Percentiles rank a stretch among this genome's conserved stretches.
Evolutionary conservation across 2,329 filamentous ascomycete species (phyloP).

Genomic region (Xylaria sp.): DNA sequence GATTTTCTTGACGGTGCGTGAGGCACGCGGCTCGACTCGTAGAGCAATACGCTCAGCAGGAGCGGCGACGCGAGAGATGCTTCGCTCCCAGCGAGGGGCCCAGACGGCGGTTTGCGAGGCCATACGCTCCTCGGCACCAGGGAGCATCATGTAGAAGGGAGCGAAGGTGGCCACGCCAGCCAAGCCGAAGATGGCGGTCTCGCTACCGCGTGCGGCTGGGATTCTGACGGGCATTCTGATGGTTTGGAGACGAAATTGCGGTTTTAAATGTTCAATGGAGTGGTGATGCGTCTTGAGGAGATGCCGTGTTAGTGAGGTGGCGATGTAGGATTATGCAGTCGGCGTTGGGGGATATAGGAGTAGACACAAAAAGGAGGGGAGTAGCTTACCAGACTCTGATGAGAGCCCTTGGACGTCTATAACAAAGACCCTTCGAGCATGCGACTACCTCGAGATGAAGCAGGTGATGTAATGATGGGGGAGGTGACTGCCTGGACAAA

Average conservation of each 20-base stretch:
- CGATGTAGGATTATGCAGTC: background rate
- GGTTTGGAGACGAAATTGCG: background rate
- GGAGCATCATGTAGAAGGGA: constrained; percentile 53
- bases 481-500: constrained; percentile 7
- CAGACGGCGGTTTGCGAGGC: constrained; percentile 51
- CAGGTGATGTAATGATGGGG: constrained; percentile 9
- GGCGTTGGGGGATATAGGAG: background rate
- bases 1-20: constrained; percentile 41
- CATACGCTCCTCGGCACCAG: constrained; percentile 50
- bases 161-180: constrained; percentile 50
- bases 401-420: constrained; percentile 15
- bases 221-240: constrained; percentile 48
- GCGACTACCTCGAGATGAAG: constrained; percentile 9
- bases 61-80: constrained; percentile 49
- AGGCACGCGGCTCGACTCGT: constrained; percentile 44
- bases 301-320: constrained; percentile 11
- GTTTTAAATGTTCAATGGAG: constrained; percentile 11
- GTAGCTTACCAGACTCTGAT: constrained; percentile 16
- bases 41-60: constrained; percentile 44
- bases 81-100: constrained; percentile 56
- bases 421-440: constrained; percentile 14
- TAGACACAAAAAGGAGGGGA: background rate
- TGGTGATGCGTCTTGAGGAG: constrained; percentile 13
- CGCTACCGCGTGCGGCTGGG: constrained; percentile 43
- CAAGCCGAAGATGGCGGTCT: constrained; percentile 49